Percentiles rank a stretch among this genome's conserved stretches.
These are phyloP conservation scores for Pseudoscleropodium purum DNA, from an alignment of 225 moss, liverwort and hornwort genomes.

Conservation along the genomic window DNA sequence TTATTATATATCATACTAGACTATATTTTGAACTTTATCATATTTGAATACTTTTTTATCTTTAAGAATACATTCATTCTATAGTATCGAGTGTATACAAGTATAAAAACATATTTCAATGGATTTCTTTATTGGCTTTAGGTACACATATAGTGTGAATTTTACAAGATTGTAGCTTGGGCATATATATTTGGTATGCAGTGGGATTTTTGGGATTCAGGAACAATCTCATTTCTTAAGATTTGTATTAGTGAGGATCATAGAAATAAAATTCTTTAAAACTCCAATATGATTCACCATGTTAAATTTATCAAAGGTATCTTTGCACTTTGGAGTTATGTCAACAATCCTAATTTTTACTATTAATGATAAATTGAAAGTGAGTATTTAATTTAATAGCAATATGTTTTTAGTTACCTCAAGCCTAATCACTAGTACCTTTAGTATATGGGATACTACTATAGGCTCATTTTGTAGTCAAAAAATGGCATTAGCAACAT, in stretches of 20 bases:
- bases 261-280: not conserved
- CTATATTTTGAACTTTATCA: no score
- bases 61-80: not conserved
- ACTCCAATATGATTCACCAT: not conserved
- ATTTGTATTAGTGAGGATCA: not conserved
- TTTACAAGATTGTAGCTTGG: no score
- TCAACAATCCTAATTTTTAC: not conserved
- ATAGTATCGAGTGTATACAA: not conserved
- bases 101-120: fast-evolving
- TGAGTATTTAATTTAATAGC: no score
- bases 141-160: not conserved
- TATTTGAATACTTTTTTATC: not conserved
- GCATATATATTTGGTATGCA: no score
- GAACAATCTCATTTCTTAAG: no score
- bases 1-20: no score
- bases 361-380: no score
- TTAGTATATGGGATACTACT: no score
- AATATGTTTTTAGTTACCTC: no score
- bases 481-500: not conserved
- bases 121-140: not conserved
- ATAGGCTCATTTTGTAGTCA: fast-evolving
- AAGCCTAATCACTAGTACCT: no score
- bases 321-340: no score
- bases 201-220: no score
- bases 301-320: not conserved